Conservation (phyloP, 1,139 yeast species). For the Sugiyamaella sp. region DNA sequence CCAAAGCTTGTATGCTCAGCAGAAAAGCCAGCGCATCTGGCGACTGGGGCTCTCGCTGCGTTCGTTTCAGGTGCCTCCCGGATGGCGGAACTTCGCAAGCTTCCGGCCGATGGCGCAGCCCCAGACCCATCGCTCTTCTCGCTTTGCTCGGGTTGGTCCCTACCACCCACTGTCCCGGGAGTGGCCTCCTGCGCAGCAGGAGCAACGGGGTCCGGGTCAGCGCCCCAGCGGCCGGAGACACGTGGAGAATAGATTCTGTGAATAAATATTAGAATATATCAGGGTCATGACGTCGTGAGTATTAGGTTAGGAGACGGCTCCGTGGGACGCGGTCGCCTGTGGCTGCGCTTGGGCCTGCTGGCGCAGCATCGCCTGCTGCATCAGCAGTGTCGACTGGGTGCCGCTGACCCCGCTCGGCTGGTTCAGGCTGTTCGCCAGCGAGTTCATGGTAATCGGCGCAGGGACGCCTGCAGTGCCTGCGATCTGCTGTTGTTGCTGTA, state of each 20-base stretch:
- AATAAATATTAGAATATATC: conserved; percentile 1
- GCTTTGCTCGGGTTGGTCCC: not conserved
- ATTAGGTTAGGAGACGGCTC: conserved; percentile 6
- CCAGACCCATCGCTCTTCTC: not conserved
- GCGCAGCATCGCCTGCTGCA: conserved; percentile 15
- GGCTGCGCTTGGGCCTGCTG: conserved; percentile 25
- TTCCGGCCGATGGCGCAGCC: not conserved
- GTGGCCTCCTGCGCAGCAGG: no score
- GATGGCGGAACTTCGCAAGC: not conserved
- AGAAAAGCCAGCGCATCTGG: no score
- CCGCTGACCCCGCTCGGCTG: not conserved
- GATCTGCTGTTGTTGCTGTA: conserved; percentile 15
- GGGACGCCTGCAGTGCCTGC: not conserved
- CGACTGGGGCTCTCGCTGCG: no score
- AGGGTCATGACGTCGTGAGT: conserved; percentile 16
- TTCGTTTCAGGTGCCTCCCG: no score
- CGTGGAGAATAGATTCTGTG: not conserved
- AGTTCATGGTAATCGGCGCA: conserved; percentile 10
- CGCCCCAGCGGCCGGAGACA: conserved; percentile 5
- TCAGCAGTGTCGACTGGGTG: conserved; percentile 6
- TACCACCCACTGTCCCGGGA: no score
- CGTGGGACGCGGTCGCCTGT: conserved; percentile 18
- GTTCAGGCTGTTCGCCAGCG: not conserved
- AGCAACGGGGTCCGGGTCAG: not conserved
- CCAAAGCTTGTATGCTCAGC: no score